These are phyloP conservation scores for Skeletonema costatum DNA, from an alignment of 108 stramenopile species.

Conservation along the genomic window DNA sequence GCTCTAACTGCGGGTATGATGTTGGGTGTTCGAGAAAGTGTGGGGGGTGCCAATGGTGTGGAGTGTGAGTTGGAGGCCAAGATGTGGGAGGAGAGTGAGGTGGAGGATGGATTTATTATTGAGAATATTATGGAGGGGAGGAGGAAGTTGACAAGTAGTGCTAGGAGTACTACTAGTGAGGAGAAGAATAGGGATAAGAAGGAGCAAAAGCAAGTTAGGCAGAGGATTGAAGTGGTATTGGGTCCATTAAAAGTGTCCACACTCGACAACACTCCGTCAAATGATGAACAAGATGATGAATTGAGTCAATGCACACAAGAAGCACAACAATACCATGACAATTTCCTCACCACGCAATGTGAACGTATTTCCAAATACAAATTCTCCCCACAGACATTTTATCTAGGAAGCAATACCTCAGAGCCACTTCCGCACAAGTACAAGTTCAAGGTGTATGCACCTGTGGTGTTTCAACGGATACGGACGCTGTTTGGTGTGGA, in stretches of 20 bases:
- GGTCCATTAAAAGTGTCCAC: background rate
- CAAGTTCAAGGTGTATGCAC: constrained; percentile 91
- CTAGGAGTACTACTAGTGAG: too few species aligned
- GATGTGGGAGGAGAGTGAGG: constrained; percentile 36
- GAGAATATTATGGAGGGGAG: background rate
- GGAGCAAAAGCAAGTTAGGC: background rate
- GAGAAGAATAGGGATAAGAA: constrained; percentile 1
- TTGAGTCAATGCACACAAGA: background rate
- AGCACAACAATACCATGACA: background rate
- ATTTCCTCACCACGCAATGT: constrained; percentile 36
- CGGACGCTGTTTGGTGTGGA: constrained; percentile 66
- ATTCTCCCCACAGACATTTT: constrained; percentile 45
- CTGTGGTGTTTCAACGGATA: constrained; percentile 65
- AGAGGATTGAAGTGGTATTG: background rate
- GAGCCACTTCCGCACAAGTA: constrained; percentile 64
- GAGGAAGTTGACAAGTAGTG: constrained; percentile 2
- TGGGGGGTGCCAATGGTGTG: constrained; percentile 47
- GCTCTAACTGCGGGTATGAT: constrained; percentile 89
- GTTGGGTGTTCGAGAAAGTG: constrained; percentile 74
- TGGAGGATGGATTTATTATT: background rate
- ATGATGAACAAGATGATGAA: too few species aligned
- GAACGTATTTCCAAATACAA: constrained; percentile 46
- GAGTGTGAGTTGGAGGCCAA: constrained; percentile 45
- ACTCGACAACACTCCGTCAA: too few species aligned
- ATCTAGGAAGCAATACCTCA: constrained; percentile 34